Evolutionary conservation across 2,329 filamentous ascomycete species (phyloP).

Genomic region (Paraphoma chrysanthemicola): DNA sequence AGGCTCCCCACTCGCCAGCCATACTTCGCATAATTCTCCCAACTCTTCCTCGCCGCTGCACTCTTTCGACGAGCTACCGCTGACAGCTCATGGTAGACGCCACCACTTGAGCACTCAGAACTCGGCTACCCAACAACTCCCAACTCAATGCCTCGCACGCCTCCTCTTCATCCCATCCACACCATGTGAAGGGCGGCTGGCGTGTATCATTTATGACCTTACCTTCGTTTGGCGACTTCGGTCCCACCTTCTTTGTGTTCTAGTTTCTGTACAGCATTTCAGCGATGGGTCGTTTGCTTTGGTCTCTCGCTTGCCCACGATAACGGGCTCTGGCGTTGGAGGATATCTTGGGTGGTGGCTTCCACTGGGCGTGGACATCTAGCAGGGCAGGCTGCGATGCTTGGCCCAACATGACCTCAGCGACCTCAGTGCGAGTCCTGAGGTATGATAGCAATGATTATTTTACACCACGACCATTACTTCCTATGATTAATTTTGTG

Average conservation of each 20-base stretch:
- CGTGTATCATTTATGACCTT: slow-evolving; percentile 6
- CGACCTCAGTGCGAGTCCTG: slow-evolving; percentile 37
- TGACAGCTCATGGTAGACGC: slow-evolving; percentile 65
- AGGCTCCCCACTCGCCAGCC: slow-evolving; percentile 59
- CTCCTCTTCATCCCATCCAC: slow-evolving; percentile 54
- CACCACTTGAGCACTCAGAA: slow-evolving; percentile 73
- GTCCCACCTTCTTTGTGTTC: slow-evolving; percentile 34
- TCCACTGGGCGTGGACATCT: slow-evolving; percentile 20
- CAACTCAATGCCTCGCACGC: slow-evolving; percentile 75
- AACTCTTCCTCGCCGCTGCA: slow-evolving; percentile 33
- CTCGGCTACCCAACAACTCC: slow-evolving; percentile 67
- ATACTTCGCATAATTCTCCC: slow-evolving; percentile 43
- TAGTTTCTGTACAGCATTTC: slow-evolving; percentile 47
- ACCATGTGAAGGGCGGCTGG: slow-evolving; percentile 24
- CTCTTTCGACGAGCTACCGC: slow-evolving; percentile 40
- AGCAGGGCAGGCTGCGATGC: slow-evolving; percentile 19
- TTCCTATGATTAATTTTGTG: neutral
- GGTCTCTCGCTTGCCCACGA: slow-evolving; percentile 43
- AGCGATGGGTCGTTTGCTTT: slow-evolving; percentile 41
- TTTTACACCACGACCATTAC: slow-evolving; percentile 9
- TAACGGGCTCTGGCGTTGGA: slow-evolving; percentile 35
- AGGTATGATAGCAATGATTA: slow-evolving; percentile 30
- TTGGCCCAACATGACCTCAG: slow-evolving; percentile 22
- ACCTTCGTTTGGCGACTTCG: slow-evolving; percentile 19
- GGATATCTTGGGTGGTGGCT: slow-evolving; percentile 5